Conservation (phyloP, 768 basidiomycete species). For the Leccinum boreale region DNA sequence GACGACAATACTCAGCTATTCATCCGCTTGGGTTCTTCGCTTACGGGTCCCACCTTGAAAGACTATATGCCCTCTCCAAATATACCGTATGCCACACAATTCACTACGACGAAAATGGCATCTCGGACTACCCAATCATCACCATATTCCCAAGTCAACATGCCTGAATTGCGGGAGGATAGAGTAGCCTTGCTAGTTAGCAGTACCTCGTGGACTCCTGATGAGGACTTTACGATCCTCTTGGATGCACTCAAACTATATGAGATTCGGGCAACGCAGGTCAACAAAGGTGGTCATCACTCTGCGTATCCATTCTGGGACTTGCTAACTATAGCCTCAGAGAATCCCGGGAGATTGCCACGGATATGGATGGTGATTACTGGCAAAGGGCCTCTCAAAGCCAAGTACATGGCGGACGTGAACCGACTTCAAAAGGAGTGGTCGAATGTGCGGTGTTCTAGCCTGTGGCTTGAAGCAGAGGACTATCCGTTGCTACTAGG, state of each 20-base stretch:
- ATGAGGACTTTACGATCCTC: conserved; percentile 90
- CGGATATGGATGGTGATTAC: conserved; percentile 83
- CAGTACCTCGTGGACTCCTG: conserved; percentile 96
- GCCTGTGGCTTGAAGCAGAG: conserved; percentile 83
- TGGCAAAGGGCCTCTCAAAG: conserved; percentile 80
- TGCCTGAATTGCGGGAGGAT: conserved; percentile 58
- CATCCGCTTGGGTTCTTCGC: conserved; percentile 40
- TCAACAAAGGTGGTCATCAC: conserved; percentile 17
- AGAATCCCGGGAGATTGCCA: conserved; percentile 45
- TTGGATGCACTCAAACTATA: conserved; percentile 71
- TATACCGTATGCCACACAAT: conserved; percentile 56
- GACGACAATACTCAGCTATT: conserved; percentile 41
- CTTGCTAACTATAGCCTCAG: conserved; percentile 6
- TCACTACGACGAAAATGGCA: conserved; percentile 44
- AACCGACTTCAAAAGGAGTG: conserved; percentile 57
- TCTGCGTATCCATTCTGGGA: neutral
- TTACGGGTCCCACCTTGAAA: conserved; percentile 35
- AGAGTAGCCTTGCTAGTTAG: conserved; percentile 86
- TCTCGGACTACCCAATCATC: conserved; percentile 21
- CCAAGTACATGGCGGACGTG: conserved; percentile 70
- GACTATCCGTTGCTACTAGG: conserved; percentile 91
- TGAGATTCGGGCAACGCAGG: conserved; percentile 50
- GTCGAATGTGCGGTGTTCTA: conserved; percentile 75
- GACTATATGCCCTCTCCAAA: conserved; percentile 53
- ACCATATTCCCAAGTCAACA: conserved; percentile 16